Evolutionary conservation across 164 flowering plant species (phyloP).

Genomic region (Annona cherimola): DNA sequence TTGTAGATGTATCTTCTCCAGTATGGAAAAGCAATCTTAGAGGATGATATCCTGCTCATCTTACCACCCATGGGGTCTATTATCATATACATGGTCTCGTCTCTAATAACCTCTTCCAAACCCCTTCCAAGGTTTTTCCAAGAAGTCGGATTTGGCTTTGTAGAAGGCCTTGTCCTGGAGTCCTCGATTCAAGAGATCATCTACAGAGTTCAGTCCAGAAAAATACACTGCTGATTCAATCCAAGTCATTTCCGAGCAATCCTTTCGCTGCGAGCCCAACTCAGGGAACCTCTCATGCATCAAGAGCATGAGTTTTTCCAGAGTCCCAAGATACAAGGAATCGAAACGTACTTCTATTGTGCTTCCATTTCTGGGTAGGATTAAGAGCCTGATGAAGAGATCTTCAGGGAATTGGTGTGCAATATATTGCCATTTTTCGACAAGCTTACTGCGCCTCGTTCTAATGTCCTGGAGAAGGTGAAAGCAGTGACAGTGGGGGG

Average conservation of each 20-base stretch:
- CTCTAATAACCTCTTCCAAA: constrained; percentile 10
- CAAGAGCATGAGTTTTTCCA: constrained; percentile 14
- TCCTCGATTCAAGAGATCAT: constrained; percentile 19
- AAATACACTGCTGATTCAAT: constrained; percentile 23
- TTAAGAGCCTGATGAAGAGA: constrained; percentile 14
- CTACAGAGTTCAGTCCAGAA: constrained; percentile 13
- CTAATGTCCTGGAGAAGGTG: constrained; percentile 11
- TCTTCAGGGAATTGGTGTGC: constrained; percentile 21
- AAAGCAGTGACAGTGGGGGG: constrained; percentile 16
- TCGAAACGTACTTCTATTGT: constrained; percentile 7
- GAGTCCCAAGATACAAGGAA: constrained; percentile 27
- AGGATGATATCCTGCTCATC: constrained; percentile 18
- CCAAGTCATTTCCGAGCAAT: constrained; percentile 40
- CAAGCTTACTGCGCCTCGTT: constrained; percentile 22
- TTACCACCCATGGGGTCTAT: constrained; percentile 17
- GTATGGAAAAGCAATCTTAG: constrained; percentile 19
- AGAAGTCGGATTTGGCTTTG: constrained; percentile 18
- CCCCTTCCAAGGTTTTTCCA: constrained; percentile 10
- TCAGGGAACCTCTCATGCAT: constrained; percentile 34
- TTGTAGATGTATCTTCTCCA: constrained; percentile 14
- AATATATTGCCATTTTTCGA: constrained; percentile 29
- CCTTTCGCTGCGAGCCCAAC: constrained; percentile 15
- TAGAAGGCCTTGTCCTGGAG: not conserved
- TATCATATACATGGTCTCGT: not conserved
- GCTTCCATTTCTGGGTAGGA: not conserved